Evolutionary conservation across 192 early-diverging fungal genomes (phyloP).

Genomic region (Coemansia sp.): DNA sequence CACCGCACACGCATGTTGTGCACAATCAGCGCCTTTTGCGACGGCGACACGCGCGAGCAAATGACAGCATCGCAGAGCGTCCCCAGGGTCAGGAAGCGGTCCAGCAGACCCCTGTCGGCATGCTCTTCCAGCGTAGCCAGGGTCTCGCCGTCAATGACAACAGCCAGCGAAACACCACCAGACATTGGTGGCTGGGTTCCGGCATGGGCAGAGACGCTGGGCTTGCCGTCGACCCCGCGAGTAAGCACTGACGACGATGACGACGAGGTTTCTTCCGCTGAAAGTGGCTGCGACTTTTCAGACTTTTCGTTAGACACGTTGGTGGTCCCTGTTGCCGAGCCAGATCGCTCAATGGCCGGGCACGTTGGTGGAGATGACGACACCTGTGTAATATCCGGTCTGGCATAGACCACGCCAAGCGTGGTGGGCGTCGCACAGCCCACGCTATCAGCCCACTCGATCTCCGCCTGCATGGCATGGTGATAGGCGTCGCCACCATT

Average conservation of each 20-base stretch:
- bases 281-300: slow-evolving; percentile 23
- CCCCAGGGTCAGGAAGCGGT: slow-evolving; percentile 70
- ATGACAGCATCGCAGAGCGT: slow-evolving; percentile 76
- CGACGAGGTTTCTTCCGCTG: slow-evolving; percentile 29
- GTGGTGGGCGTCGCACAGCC: background rate
- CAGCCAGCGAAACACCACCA: slow-evolving; percentile 46
- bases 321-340: slow-evolving; percentile 16
- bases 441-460: slow-evolving; percentile 5
- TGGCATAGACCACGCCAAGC: background rate
- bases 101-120: slow-evolving; percentile 41
- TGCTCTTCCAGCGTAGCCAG: slow-evolving; percentile 58
- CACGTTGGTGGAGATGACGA: background rate
- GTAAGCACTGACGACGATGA: slow-evolving; percentile 2
- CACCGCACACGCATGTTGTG: slow-evolving; percentile 59
- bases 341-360: background rate
- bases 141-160: slow-evolving; percentile 94
- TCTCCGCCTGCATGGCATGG: background rate
- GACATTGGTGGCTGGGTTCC: background rate
- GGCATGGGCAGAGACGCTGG: too few relatives aligned
- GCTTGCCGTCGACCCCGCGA: background rate
- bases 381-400: background rate
- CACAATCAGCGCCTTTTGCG: slow-evolving; percentile 88
- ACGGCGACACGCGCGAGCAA: slow-evolving; percentile 86
- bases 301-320: slow-evolving; percentile 39
- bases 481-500: background rate